Conservation (phyloP, 164 flowering plant species). For the Kingdonia uniflora region DNA sequence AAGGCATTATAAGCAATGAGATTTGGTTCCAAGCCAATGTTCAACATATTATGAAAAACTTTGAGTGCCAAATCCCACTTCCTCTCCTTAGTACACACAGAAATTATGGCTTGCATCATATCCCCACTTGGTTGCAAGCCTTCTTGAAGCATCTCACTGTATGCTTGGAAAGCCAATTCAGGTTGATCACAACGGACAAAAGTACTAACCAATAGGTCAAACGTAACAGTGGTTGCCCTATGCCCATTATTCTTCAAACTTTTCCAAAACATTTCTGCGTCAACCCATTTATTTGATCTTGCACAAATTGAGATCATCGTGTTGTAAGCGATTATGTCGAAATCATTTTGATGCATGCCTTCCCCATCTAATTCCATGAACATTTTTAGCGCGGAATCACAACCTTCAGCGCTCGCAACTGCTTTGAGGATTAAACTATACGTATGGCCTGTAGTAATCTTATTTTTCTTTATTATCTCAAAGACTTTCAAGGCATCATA, state of each 20-base stretch:
- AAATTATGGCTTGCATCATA: constrained; percentile 58
- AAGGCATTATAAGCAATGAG: constrained; percentile 53
- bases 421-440: constrained; percentile 77
- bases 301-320: constrained; percentile 69
- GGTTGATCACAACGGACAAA: constrained; percentile 61
- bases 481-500: constrained; percentile 47
- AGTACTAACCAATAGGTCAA: constrained; percentile 45
- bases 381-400: constrained; percentile 44
- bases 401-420: constrained; percentile 37
- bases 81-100: constrained; percentile 68
- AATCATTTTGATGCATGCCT: constrained; percentile 18
- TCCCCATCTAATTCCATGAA: constrained; percentile 40
- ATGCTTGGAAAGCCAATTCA: constrained; percentile 78
- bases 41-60: constrained; percentile 50
- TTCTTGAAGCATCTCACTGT: constrained; percentile 55
- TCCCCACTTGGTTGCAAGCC: constrained; percentile 41
- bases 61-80: constrained; percentile 55
- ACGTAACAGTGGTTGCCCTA: constrained; percentile 54
- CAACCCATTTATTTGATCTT: constrained; percentile 43
- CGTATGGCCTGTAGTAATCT: constrained; percentile 48
- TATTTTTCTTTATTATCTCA: constrained; percentile 38
- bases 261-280: constrained; percentile 60
- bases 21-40: constrained; percentile 43
- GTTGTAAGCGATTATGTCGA: constrained; percentile 72
- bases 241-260: constrained; percentile 48